A percentile compares a stretch with the other conserved stretches of the same genome.
Conservation (phyloP, 2,329 filamentous ascomycete species). For the Aspergillus aculeatinus region DNA sequence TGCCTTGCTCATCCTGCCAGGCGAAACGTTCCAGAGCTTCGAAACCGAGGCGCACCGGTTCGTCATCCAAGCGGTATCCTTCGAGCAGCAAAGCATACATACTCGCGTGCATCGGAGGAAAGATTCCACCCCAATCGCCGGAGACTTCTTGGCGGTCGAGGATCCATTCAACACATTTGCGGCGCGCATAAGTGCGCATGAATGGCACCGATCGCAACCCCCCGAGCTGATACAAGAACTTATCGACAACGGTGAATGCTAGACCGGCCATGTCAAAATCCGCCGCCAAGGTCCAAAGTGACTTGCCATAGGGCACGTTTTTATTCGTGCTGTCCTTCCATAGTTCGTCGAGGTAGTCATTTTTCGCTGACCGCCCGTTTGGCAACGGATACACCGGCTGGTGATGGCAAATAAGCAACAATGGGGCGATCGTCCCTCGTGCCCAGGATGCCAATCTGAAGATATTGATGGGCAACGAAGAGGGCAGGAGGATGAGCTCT, state of each 20-base stretch:
- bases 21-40: slow-evolving; percentile 30
- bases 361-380: slow-evolving; percentile 19
- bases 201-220: slow-evolving; percentile 18
- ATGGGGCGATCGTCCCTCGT: slow-evolving; percentile 13
- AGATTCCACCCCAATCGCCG: slow-evolving; percentile 33
- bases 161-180: slow-evolving; percentile 30
- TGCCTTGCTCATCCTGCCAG: slow-evolving; percentile 26
- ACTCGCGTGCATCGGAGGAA: slow-evolving; percentile 29
- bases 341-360: slow-evolving; percentile 34
- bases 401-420: slow-evolving; percentile 27
- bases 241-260: slow-evolving; percentile 18
- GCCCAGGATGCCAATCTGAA: slow-evolving; percentile 30
- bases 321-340: slow-evolving; percentile 29
- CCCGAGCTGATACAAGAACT: slow-evolving; percentile 13
- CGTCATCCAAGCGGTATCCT: slow-evolving; percentile 24
- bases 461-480: slow-evolving; percentile 29
- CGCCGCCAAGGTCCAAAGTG: slow-evolving; percentile 3
- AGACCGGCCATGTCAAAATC: slow-evolving; percentile 4
- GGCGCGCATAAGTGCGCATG: slow-evolving; percentile 18
- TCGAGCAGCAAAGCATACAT: slow-evolving; percentile 32
- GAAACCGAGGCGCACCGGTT: slow-evolving; percentile 21
- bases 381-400: slow-evolving; percentile 30
- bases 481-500: slow-evolving; percentile 36
- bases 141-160: slow-evolving; percentile 31
- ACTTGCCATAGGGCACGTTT: slow-evolving; percentile 15